phyloP scores from a whole-genome alignment of 139 green algal genomes.

The Chlorella sp. region DNA sequence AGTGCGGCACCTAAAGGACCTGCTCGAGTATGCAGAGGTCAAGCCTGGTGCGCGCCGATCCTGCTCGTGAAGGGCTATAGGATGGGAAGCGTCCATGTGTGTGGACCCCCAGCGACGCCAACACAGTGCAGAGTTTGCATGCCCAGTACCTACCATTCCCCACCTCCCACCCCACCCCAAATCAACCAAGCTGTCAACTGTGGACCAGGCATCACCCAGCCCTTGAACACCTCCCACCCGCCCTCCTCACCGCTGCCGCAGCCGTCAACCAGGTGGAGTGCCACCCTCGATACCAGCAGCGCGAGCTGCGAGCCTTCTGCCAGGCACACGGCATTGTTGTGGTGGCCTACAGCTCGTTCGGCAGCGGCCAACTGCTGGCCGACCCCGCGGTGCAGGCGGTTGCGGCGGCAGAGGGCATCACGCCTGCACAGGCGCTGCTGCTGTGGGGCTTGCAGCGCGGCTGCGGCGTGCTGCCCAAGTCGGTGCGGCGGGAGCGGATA shows the following conservation, averaged over 20 bases:
- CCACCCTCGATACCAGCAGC: constrained; percentile 60
- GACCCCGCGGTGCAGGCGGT: constrained; percentile 44
- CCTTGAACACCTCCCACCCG: background rate
- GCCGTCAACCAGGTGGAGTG: constrained; percentile 73
- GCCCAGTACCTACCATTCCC: no score
- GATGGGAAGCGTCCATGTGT: no score
- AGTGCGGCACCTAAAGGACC: constrained; percentile 66
- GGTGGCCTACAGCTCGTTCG: constrained; percentile 63
- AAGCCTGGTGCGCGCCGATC: background rate
- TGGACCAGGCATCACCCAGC: background rate
- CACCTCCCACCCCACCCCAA: no score
- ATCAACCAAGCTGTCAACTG: no score
- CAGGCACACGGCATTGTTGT: constrained; percentile 48
- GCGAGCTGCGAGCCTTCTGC: constrained; percentile 57
- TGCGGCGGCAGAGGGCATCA: constrained; percentile 32
- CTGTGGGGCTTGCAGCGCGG: constrained; percentile 77
- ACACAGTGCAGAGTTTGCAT: no score
- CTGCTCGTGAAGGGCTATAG: background rate
- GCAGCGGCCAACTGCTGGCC: constrained; percentile 52
- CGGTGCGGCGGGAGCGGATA: constrained; percentile 47
- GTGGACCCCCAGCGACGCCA: no score
- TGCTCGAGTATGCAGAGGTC: constrained; percentile 45
- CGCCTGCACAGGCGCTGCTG: constrained; percentile 73
- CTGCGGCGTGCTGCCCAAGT: constrained; percentile 84
- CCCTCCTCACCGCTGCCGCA: background rate